These are phyloP conservation scores for Ustilago esculenta DNA, from an alignment of 1,284 basidiomycete genomes.

Conservation along the genomic window DNA sequence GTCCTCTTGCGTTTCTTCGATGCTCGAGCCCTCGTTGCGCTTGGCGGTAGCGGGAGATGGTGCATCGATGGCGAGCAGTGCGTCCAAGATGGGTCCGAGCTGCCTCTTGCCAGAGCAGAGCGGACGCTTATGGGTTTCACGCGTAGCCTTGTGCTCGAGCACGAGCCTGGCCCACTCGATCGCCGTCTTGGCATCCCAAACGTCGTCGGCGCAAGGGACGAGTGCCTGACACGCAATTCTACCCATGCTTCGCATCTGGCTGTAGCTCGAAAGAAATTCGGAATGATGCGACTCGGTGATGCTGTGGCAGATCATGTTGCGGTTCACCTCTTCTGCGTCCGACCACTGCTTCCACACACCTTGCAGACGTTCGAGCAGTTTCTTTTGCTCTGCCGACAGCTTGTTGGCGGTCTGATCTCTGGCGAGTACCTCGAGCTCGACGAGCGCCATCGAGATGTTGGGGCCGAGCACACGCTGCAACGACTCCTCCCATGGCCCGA, in stretches of 20 bases:
- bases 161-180: slow-evolving; percentile 42
- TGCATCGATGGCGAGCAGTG: slow-evolving; percentile 16
- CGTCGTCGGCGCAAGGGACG: slow-evolving; percentile 34
- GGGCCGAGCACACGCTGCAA: slow-evolving; percentile 35
- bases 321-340: slow-evolving; percentile 45
- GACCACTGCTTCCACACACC: slow-evolving; percentile 47
- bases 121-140: slow-evolving; percentile 14
- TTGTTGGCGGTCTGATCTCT: slow-evolving; percentile 26
- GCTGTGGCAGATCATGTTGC: slow-evolving; percentile 37
- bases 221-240: slow-evolving; percentile 36
- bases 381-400: slow-evolving; percentile 33
- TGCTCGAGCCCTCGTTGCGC: neutral
- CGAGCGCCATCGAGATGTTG: slow-evolving; percentile 33
- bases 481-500: slow-evolving; percentile 42
- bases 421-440: slow-evolving; percentile 41
- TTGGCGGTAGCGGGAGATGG: slow-evolving; percentile 3
- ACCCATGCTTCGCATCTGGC: slow-evolving; percentile 33
- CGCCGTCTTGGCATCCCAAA: slow-evolving; percentile 44
- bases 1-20: neutral
- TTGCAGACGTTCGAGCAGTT: slow-evolving; percentile 25
- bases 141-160: slow-evolving; percentile 34
- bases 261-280: slow-evolving; percentile 29
- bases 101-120: slow-evolving; percentile 30
- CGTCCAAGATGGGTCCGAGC: slow-evolving; percentile 38
- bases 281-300: slow-evolving; percentile 46